These are phyloP conservation scores for Candida sithepensis DNA, from an alignment of 805 yeast species.

Conservation along the genomic window DNA sequence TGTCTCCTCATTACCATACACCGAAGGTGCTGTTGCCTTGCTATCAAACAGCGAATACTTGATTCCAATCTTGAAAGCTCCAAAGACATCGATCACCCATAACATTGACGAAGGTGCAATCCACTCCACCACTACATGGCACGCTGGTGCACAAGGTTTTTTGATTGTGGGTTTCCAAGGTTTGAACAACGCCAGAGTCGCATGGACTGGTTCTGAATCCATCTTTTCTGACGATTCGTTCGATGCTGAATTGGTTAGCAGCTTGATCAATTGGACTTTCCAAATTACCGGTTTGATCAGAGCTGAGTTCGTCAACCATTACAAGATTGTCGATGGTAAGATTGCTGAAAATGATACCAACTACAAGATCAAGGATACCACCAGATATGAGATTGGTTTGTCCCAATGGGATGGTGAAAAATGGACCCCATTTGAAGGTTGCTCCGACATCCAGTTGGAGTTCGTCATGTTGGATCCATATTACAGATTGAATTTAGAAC, in stretches of 20 bases:
- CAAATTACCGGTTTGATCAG: conserved; percentile 64
- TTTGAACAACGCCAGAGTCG: conserved; percentile 68
- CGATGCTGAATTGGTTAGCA: conserved; percentile 37
- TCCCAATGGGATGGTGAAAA: conserved; percentile 42
- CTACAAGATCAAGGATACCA: conserved; percentile 75
- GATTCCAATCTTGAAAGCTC: conserved; percentile 66
- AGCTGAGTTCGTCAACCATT: conserved; percentile 51
- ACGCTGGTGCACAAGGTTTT: conserved; percentile 75
- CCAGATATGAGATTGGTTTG: conserved; percentile 50
- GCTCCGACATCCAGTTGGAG: conserved; percentile 72
- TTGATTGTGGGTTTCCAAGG: conserved; percentile 78
- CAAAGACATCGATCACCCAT: conserved; percentile 60
- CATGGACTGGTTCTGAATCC: conserved; percentile 74
- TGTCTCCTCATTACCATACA: conserved; percentile 13
- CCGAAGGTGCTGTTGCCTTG: conserved; percentile 62
- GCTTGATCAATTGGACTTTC: conserved; percentile 67
- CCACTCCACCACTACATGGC: conserved; percentile 55
- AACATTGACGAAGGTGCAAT: conserved; percentile 39
- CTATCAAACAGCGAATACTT: conserved; percentile 65
- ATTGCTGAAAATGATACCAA: conserved; percentile 33
- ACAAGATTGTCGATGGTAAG: conserved; percentile 40
- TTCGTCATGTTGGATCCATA: conserved; percentile 93
- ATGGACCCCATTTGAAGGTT: conserved; percentile 65
- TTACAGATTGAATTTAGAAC: conserved; percentile 66
- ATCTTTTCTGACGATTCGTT: conserved; percentile 43